These are phyloP conservation scores for Candida neerlandica DNA, from an alignment of 1,139 yeast species.

Conservation along the genomic window DNA sequence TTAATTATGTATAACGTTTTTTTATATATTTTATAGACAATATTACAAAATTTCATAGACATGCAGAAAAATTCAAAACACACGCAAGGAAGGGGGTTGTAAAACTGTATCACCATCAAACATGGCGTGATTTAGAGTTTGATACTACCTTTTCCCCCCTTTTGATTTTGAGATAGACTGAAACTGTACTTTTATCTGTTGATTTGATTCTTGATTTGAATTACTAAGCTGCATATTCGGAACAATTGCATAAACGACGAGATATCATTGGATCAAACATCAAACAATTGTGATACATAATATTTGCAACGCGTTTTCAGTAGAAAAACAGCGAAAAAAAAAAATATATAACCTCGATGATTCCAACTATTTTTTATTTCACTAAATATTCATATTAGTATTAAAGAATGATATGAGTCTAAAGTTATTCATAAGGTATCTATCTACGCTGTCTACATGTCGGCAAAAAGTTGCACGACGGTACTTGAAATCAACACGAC, in stretches of 20 bases:
- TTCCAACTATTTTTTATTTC: not conserved
- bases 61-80: too few relatives aligned
- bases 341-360: not conserved
- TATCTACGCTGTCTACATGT: not conserved
- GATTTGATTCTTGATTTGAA: too few relatives aligned
- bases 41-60: not conserved
- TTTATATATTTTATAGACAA: not conserved
- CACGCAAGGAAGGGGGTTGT: too few relatives aligned
- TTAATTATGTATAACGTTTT: not conserved
- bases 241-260: too few relatives aligned
- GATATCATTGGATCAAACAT: too few relatives aligned
- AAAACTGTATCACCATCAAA: too few relatives aligned
- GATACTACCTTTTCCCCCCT: too few relatives aligned
- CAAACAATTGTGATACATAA: not conserved
- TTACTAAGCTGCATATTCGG: too few relatives aligned
- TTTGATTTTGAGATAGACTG: too few relatives aligned
- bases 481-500: not conserved
- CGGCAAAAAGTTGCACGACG: not conserved
- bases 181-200: too few relatives aligned
- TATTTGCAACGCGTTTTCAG: not conserved
- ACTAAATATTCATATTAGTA: not conserved
- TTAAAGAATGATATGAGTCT: conserved; percentile 1
- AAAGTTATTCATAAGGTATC: not conserved
- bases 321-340: not conserved
- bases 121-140: too few relatives aligned